Evolutionary conservation across 257 asterid genomes (phyloP).

Genomic region (Capsicum chinense): DNA sequence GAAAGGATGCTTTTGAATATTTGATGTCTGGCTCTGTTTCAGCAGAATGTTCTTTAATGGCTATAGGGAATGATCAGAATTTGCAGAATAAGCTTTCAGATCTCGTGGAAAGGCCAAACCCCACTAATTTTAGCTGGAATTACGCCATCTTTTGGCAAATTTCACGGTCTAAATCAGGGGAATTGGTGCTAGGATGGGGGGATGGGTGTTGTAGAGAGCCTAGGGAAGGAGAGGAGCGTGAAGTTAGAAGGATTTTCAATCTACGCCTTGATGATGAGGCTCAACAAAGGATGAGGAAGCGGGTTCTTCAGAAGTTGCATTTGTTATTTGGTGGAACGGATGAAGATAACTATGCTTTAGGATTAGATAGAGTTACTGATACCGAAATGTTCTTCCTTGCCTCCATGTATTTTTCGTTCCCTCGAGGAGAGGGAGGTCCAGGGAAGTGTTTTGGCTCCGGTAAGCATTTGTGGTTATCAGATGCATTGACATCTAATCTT

Average conservation of each 20-base stretch:
- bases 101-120: constrained; percentile 79
- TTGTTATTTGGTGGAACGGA: constrained; percentile 78
- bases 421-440: constrained; percentile 86
- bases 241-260: constrained; percentile 52
- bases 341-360: constrained; percentile 83
- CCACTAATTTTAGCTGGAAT: constrained; percentile 76
- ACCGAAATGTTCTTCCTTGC: constrained; percentile 97
- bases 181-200: constrained; percentile 94
- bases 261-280: constrained; percentile 70
- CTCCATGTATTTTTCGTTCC: constrained; percentile 91
- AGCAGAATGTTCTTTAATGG: constrained; percentile 81
- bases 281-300: constrained; percentile 87
- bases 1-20: constrained; percentile 83
- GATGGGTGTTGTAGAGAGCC: constrained; percentile 98
- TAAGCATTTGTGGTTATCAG: constrained; percentile 71
- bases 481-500: constrained; percentile 48
- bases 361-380: constrained; percentile 91
- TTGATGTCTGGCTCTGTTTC: constrained; percentile 73
- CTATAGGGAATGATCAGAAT: constrained; percentile 77
- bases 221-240: constrained; percentile 65
- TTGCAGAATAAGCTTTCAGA: constrained; percentile 91
- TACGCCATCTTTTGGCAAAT: constrained; percentile 97
- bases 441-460: constrained; percentile 74
- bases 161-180: constrained; percentile 83
- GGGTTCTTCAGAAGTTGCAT: constrained; percentile 79